phyloP scores from a whole-genome alignment of 257 asterid species.

The Solanum bulbocastanum region DNA sequence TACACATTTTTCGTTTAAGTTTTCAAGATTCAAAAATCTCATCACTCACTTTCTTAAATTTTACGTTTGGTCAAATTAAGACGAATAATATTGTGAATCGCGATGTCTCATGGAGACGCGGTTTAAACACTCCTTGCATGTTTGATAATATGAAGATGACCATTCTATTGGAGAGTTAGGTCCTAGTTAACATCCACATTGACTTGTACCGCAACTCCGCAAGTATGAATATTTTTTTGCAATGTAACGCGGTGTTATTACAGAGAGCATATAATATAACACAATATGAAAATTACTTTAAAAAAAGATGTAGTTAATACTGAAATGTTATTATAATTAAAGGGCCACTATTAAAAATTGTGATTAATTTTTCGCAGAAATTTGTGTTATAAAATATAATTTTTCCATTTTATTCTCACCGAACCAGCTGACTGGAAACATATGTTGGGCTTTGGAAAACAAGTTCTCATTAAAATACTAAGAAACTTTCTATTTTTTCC shows the following conservation, averaged over 20 bases:
- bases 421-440: too few relatives aligned
- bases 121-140: not conserved
- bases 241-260: not conserved
- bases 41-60: not conserved
- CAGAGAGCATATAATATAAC: not conserved
- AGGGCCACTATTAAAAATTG: rapidly evolving
- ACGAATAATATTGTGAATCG: not conserved
- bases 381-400: too few relatives aligned
- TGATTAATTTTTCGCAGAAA: too few relatives aligned
- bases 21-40: not conserved
- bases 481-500: not conserved
- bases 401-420: not conserved
- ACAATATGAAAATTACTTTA: not conserved
- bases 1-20: not conserved
- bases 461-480: not conserved
- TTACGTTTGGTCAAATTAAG: not conserved
- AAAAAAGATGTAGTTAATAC: not conserved
- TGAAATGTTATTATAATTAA: not conserved
- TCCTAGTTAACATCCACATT: not conserved
- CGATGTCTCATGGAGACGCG: not conserved
- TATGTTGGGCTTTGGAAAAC: not conserved
- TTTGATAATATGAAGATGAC: not conserved
- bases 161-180: not conserved
- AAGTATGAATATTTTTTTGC: not conserved
- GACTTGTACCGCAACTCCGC: not conserved